Percentiles rank a stretch among this genome's conserved stretches.
Evolutionary conservation across 2,329 filamentous ascomycete species (phyloP).

Genomic region (Didymella sp.): DNA sequence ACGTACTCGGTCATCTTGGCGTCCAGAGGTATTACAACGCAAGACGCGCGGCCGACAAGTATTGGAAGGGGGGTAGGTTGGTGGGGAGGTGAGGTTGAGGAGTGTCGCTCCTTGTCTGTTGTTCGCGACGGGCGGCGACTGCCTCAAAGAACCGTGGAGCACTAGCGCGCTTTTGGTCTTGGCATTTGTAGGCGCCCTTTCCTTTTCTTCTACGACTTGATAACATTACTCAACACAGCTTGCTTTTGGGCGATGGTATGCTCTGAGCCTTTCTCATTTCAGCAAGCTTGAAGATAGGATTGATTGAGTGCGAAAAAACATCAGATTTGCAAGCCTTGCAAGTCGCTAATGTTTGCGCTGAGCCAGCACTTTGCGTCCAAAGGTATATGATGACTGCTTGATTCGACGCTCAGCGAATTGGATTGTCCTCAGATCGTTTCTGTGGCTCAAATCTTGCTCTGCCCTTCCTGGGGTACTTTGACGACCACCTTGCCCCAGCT

Average conservation of each 20-base stretch:
- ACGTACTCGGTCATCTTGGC: conserved; percentile 59
- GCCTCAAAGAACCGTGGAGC: conserved; percentile 28
- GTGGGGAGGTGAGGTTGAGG: conserved; percentile 22
- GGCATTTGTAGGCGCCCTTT: not conserved
- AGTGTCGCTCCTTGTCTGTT: conserved; percentile 26
- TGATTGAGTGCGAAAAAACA: not conserved
- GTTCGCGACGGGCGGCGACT: conserved; percentile 34
- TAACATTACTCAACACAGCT: no score
- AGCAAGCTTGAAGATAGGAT: no score
- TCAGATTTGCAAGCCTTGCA: not conserved
- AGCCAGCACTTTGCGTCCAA: not conserved
- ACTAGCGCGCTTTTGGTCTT: conserved; percentile 15
- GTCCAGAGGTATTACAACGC: conserved; percentile 6
- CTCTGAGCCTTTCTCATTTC: no score
- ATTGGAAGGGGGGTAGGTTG: conserved; percentile 18
- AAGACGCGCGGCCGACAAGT: conserved; percentile 13
- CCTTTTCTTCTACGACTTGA: not conserved
- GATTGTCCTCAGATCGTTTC: not conserved
- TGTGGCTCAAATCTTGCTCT: conserved; percentile 44
- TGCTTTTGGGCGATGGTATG: no score
- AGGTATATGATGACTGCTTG: not conserved
- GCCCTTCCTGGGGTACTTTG: conserved; percentile 70
- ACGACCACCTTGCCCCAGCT: conserved; percentile 98
- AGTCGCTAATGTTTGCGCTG: not conserved
- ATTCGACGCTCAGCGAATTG: not conserved